Evolutionary conservation across 2,329 filamentous ascomycete genomes (phyloP).

Genomic region (Ophiostoma sp.): DNA sequence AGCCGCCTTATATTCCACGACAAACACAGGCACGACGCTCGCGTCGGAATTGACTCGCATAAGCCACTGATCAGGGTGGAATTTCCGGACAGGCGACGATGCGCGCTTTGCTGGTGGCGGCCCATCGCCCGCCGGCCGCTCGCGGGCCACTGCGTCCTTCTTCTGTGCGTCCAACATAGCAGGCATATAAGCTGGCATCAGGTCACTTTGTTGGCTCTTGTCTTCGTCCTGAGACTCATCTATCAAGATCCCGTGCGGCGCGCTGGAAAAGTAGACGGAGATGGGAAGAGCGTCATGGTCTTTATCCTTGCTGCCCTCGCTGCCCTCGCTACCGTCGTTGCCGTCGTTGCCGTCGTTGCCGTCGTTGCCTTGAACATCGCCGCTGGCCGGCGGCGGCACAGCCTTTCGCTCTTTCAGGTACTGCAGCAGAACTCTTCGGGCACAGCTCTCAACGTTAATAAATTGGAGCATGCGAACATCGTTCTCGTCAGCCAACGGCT

Average conservation of each 20-base stretch:
- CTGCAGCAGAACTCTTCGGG: not conserved
- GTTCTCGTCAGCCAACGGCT: not conserved
- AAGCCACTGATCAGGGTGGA: conserved; percentile 20
- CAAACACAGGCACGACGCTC: conserved; percentile 17
- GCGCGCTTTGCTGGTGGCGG: not conserved
- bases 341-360: not conserved
- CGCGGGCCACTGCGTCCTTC: not conserved
- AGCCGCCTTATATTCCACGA: conserved; percentile 22
- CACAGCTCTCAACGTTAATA: not conserved
- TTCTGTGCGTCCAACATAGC: not conserved
- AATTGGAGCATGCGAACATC: not conserved
- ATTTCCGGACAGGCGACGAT: not conserved
- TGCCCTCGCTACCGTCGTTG: not conserved
- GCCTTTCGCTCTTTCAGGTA: not conserved
- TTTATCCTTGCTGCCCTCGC: too few relatives aligned
- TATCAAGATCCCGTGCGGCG: not conserved
- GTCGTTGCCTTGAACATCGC: too few relatives aligned
- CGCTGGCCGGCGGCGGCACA: too few relatives aligned
- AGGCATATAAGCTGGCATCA: not conserved
- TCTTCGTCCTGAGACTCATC: not conserved
- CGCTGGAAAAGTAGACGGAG: not conserved
- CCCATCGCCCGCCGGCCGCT: not conserved
- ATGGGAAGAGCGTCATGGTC: not conserved
- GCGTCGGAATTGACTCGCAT: conserved; percentile 15
- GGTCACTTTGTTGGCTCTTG: not conserved